phyloP scores from a whole-genome alignment of 192 early-diverging fungal species.

The Entomortierella lignicola region DNA sequence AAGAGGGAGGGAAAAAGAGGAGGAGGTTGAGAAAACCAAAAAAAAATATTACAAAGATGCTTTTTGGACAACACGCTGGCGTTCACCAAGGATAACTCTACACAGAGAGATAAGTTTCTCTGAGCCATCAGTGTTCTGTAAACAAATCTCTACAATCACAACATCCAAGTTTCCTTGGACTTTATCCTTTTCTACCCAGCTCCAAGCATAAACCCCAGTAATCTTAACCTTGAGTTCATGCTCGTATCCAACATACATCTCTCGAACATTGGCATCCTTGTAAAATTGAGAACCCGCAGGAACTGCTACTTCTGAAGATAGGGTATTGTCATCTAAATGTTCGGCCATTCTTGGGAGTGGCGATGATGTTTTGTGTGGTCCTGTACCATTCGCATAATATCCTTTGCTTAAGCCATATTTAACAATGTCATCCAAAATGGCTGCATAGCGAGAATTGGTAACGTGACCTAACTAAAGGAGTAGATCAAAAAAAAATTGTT shows the following conservation, averaged over 20 bases:
- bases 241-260: constrained; percentile 34
- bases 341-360: background rate
- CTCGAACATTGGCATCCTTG: constrained; percentile 22
- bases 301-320: constrained; percentile 2
- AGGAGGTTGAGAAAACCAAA: too few relatives aligned
- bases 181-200: constrained; percentile 34
- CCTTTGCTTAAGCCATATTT: constrained; percentile 16
- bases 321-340: background rate
- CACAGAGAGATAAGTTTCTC: constrained; percentile 9
- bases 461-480: constrained; percentile 27
- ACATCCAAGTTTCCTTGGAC: constrained; percentile 12
- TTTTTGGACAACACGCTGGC: too few relatives aligned
- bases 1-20: too few relatives aligned
- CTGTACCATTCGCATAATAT: constrained; percentile 40
- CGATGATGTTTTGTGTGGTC: constrained; percentile 1
- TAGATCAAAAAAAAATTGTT: background rate
- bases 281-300: constrained; percentile 13
- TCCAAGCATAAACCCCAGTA: constrained; percentile 16
- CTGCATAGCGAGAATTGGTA: constrained; percentile 29
- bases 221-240: constrained; percentile 26
- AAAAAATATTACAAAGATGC: too few relatives aligned
- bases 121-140: background rate
- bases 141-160: constrained; percentile 22
- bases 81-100: constrained; percentile 11
- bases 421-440: constrained; percentile 19